Base-by-base conservation (phyloP, 768 basidiomycete genomes). In the Termitomyces sp. region DNA sequence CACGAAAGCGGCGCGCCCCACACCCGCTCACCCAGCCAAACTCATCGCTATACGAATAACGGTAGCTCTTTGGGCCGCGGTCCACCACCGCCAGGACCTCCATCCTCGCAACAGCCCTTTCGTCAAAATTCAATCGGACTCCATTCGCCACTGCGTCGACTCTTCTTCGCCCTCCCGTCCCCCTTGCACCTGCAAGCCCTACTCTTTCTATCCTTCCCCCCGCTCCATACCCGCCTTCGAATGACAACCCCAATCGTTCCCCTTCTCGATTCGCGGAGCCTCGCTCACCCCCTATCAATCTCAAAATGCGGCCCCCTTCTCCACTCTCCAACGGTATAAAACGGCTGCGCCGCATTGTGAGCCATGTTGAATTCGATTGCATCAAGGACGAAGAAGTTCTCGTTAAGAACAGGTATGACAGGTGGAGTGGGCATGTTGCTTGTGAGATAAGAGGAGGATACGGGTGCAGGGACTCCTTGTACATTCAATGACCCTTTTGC, bases 11-110 rank as follows among this genome's bases (percentile, higher is more conserved):
- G 59, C 51, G 33, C 22, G 9, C 24, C 58, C 12, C 60, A 63
- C 51, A 65, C 70, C 5, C 76, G 76, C 39, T 83, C 84, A 4
- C 79, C 82, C 0, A 73, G 73, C 53, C 81, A 80, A 2, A 71
- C 73, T 54, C 81, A 80, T 65, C 73, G 74, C 8, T 82, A 79
- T 64, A 66, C 72, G 38, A 74, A 67, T 59, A 61, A 67, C 9
- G 65, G 66, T 56, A 40, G 58, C 24, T 59, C 64, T 16, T 57
- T 64, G 16, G 64, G 63, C 13, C 69, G 68, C 7, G 71, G 67
- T 11, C 67, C 69, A 4, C 69, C 65, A 49, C 67, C 65, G 15
- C 60, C 62, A 15, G 54, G 40, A 18, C 55, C 54, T 7, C 40
- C 62, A 40, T 63, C 65, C 18, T 61, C 70, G 57, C 61, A 68